phyloP scores from a whole-genome alignment of 2,329 filamentous ascomycete genomes.

The Ascochyta fabae region DNA sequence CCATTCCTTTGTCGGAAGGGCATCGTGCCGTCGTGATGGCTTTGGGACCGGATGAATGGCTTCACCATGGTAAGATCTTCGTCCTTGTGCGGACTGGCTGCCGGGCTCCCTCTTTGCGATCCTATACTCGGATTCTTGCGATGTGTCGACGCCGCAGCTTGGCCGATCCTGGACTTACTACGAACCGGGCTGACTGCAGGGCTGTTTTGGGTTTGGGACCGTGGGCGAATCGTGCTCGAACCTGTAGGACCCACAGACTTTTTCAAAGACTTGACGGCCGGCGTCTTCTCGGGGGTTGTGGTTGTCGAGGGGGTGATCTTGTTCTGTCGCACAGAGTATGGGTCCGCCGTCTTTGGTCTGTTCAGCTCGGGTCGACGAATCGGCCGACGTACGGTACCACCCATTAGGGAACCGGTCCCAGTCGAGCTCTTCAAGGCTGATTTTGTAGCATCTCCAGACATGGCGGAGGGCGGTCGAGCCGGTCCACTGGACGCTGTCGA shows the following conservation, averaged over 20 bases:
- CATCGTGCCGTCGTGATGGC: slow-evolving; percentile 38
- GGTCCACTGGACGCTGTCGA: slow-evolving; percentile 39
- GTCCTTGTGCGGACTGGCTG: slow-evolving; percentile 47
- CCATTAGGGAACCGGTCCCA: slow-evolving; percentile 58
- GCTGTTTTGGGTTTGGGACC: slow-evolving; percentile 44
- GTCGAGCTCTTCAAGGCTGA: slow-evolving; percentile 40
- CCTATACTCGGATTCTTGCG: slow-evolving; percentile 39
- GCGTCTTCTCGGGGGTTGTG: slow-evolving; percentile 55
- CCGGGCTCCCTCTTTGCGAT: slow-evolving; percentile 42
- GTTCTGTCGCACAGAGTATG: slow-evolving; percentile 53
- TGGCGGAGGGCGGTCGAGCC: slow-evolving; percentile 46
- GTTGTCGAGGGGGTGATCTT: slow-evolving; percentile 57
- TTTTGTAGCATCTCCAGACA: slow-evolving; percentile 44
- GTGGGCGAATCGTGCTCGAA: slow-evolving; percentile 41
- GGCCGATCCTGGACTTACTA: slow-evolving; percentile 46
- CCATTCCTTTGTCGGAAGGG: slow-evolving; percentile 48
- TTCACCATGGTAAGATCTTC: slow-evolving; percentile 58
- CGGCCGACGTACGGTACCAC: slow-evolving; percentile 64
- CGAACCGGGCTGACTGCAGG: slow-evolving; percentile 46
- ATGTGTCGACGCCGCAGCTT: slow-evolving; percentile 26
- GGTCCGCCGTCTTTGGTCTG: slow-evolving; percentile 62
- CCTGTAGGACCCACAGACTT: slow-evolving; percentile 37
- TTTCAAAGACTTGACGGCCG: slow-evolving; percentile 47
- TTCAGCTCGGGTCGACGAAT: slow-evolving; percentile 53
- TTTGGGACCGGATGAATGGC: slow-evolving; percentile 49